Evolutionary conservation across 2,329 filamentous ascomycete species (phyloP), one percentile per base, ranked within the genome.

Genomic region (Pseudocercospora pini-densiflorae): DNA sequence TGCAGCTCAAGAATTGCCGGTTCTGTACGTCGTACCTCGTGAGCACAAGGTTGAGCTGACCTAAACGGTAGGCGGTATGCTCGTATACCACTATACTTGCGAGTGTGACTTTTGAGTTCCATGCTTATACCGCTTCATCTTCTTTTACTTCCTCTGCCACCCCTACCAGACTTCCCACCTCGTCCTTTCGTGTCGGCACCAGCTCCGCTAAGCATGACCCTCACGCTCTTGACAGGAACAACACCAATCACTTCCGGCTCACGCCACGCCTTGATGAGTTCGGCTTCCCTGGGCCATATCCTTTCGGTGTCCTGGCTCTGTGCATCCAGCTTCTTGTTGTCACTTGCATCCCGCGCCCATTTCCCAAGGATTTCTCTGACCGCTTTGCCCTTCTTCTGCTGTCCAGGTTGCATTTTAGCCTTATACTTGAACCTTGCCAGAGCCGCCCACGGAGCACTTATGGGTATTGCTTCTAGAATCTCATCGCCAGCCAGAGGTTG

Each of bases 301-400:
- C 86, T 87, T 82, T 97, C 93, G 10, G 83, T 84, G 74, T 84
- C 83, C 67, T 83, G 79, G 63, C 81, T 81, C 61, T 81, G 80
- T 63, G 79, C 73, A 64, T 85, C 83, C 7, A 81, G 67, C 24
- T 78, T 79, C 67, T 79, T 80, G 7, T 76, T 69, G 59, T 83
- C 83, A 61, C 82, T 83, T 6, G 88, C 87, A 59, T 89, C 92
- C 21, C 84, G 79, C 70, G 90, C 86, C 94, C 94, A 97, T 66
- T 87, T 86, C 58, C 90, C 88, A n/a, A 98, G 80, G 33, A 98
- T 90, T 79, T 98, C 94, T 77, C 92, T 92, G 57, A 97, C 89
- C 0, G 93, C 94, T 78, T 97, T 98, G 9, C 95, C 94, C 81
- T 97, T 97, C 85, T 98, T 99, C 70, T 90, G 86, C 0, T 89